Conservation (phyloP, 176 grass and related monocot species). For the Musa troglodytarum region DNA sequence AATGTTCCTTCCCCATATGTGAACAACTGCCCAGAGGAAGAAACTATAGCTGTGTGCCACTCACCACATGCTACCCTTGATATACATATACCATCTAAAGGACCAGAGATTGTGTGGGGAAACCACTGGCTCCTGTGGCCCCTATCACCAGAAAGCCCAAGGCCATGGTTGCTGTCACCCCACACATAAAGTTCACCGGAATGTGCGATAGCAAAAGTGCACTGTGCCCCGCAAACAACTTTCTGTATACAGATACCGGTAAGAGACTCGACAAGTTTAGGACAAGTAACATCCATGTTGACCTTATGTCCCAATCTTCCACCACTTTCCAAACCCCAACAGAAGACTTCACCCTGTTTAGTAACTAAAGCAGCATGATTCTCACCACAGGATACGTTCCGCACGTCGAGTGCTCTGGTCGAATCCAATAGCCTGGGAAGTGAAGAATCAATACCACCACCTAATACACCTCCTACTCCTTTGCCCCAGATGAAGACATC, state of each 20-base stretch:
- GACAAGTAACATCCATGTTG: constrained; percentile 37
- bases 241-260: constrained; percentile 55
- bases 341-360: constrained; percentile 87
- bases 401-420: constrained; percentile 50
- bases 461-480: constrained; percentile 34
- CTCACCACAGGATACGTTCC: constrained; percentile 67
- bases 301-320: constrained; percentile 69
- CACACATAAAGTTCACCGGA: constrained; percentile 80
- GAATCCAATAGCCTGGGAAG: constrained; percentile 70
- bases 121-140: constrained; percentile 54
- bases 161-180: constrained; percentile 43
- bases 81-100: constrained; percentile 53
- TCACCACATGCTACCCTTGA: constrained; percentile 71
- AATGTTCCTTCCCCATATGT: constrained; percentile 93
- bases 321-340: constrained; percentile 69
- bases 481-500: constrained; percentile 91
- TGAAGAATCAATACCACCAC: constrained; percentile 34
- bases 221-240: constrained; percentile 70
- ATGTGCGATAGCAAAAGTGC: constrained; percentile 62
- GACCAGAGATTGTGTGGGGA: constrained; percentile 49
- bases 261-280: constrained; percentile 44
- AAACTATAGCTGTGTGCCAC: constrained; percentile 84
- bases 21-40: constrained; percentile 66
- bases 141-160: constrained; percentile 32
- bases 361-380: constrained; percentile 78